Conservation (phyloP, 768 basidiomycete species). For the Mycena haematopus region DNA sequence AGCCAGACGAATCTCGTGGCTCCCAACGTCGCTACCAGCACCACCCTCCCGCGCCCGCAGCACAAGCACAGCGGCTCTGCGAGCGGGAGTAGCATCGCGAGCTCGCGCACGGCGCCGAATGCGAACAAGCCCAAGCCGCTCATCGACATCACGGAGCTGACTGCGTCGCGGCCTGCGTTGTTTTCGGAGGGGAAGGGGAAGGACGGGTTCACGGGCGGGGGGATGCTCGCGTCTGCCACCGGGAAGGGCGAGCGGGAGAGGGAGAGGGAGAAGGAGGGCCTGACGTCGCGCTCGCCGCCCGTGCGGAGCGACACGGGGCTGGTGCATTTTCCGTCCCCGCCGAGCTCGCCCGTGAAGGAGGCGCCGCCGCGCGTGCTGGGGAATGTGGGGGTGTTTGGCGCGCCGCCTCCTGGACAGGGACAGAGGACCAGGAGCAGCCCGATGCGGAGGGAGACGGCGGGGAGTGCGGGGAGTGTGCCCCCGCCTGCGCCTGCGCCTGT, state of each 20-base stretch:
- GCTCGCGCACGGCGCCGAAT: too few species aligned
- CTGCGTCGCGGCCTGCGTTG: slow-evolving; percentile 24
- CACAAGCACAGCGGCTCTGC: background rate
- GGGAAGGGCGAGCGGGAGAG: too few species aligned
- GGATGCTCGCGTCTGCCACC: slow-evolving; percentile 41
- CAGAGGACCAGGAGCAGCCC: slow-evolving; percentile 3
- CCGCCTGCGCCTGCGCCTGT: background rate
- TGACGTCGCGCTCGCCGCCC: slow-evolving; percentile 29
- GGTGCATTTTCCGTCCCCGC: slow-evolving; percentile 28
- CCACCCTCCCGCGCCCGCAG: background rate
- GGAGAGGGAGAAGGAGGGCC: slow-evolving; percentile 23
- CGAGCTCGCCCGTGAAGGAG: slow-evolving; percentile 21
- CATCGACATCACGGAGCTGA: slow-evolving; percentile 57
- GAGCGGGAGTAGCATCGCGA: slow-evolving; percentile 15
- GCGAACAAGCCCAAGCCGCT: slow-evolving; percentile 48
- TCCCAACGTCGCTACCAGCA: background rate
- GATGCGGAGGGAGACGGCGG: slow-evolving; percentile 24
- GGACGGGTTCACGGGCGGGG: slow-evolving; percentile 48
- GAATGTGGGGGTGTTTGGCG: background rate
- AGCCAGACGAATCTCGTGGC: slow-evolving; percentile 9
- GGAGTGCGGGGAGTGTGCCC: slow-evolving; percentile 30
- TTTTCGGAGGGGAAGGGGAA: slow-evolving; percentile 10
- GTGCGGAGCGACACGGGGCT: slow-evolving; percentile 2
- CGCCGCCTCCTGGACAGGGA: background rate
- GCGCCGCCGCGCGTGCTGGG: slow-evolving; percentile 18